These are phyloP conservation scores for Pythium rhizo-oryzae DNA, from an alignment of 352 stramenopile species.

Conservation along the genomic window DNA sequence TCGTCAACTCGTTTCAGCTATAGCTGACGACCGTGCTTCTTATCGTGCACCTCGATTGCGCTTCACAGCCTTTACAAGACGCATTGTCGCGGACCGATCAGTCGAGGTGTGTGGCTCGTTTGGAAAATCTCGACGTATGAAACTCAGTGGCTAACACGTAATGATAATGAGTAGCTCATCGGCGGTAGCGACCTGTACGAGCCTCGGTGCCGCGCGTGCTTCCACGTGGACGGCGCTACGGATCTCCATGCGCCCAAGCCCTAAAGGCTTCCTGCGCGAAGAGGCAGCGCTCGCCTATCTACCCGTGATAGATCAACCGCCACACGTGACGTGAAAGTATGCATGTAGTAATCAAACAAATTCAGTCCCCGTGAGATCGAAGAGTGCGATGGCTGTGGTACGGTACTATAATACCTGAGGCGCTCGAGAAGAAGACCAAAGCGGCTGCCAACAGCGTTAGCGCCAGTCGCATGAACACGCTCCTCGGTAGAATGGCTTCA, in stretches of 20 bases:
- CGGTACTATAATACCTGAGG: too few relatives aligned
- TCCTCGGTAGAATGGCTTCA: too few relatives aligned
- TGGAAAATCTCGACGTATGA: background rate
- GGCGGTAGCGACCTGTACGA: slow-evolving; percentile 80
- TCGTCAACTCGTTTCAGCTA: background rate
- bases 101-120: slow-evolving; percentile 53
- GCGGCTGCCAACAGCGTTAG: too few relatives aligned
- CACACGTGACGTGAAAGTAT: too few relatives aligned
- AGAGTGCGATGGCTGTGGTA: too few relatives aligned
- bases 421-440: too few relatives aligned
- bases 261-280: background rate
- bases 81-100: slow-evolving; percentile 66
- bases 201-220: slow-evolving; percentile 79
- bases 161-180: slow-evolving; percentile 53
- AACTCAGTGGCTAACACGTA: background rate
- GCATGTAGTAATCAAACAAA: too few relatives aligned
- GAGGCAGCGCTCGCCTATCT: too few relatives aligned
- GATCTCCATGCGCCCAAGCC: slow-evolving; percentile 23
- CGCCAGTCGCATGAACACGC: too few relatives aligned
- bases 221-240: slow-evolving; percentile 36
- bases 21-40: too few relatives aligned
- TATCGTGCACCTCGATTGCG: background rate
- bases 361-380: too few relatives aligned
- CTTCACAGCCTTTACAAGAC: slow-evolving; percentile 63
- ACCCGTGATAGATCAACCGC: too few relatives aligned